These are phyloP conservation scores for Fusarium decemcellulare DNA, from an alignment of 2,329 filamentous ascomycete species.

Conservation along the genomic window DNA sequence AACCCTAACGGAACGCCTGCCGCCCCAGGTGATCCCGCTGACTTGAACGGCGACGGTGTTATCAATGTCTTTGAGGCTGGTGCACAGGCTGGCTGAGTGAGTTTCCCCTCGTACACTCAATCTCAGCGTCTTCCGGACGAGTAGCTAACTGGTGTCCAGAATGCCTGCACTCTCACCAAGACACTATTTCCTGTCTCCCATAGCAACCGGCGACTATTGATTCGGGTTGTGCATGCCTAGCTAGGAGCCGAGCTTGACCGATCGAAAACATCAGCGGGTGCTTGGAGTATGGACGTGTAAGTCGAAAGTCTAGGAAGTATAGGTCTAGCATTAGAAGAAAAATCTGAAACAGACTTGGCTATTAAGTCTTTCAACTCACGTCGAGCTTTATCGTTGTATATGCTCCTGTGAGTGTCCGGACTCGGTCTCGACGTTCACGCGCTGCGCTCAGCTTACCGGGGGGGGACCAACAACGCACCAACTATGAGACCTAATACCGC, in stretches of 20 bases:
- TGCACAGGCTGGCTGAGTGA: neutral
- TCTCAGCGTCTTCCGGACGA: neutral
- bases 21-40: no score
- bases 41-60: no score
- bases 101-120: neutral
- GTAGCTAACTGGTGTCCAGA: neutral
- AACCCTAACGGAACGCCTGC: neutral
- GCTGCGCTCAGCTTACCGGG: no score
- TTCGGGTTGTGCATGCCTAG: neutral
- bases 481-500: no score
- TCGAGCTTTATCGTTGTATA: neutral
- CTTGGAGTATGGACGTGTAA: neutral
- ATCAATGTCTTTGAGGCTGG: constrained; percentile 1
- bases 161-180: neutral
- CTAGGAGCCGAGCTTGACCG: neutral
- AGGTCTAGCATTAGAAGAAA: neutral
- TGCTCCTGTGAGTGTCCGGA: no score
- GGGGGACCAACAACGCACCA: no score
- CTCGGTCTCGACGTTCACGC: no score
- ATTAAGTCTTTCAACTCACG: neutral
- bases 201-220: neutral
- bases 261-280: neutral
- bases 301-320: neutral
- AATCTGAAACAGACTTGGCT: neutral
- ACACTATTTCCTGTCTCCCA: no score